phyloP scores from a whole-genome alignment of 495 filamentous ascomycete genomes.

The Cetradonia linearis region DNA sequence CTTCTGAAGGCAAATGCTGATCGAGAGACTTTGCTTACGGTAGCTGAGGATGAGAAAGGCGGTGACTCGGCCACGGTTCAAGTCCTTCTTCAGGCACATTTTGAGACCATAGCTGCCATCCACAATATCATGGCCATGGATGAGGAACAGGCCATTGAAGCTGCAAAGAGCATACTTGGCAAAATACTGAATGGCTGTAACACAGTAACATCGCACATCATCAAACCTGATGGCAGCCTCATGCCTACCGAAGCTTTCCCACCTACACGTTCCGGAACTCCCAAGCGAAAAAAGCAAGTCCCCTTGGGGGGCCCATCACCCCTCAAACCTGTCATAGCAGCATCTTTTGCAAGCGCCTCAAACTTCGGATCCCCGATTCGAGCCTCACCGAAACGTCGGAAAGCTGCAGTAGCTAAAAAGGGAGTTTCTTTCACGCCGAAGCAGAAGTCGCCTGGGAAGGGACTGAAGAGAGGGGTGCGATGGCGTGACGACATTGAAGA shows the following conservation, averaged over 20 bases:
- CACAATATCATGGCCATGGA: conserved; percentile 68
- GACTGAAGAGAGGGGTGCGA: conserved; percentile 63
- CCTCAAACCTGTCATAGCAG: conserved; percentile 36
- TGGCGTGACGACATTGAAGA: conserved; percentile 91
- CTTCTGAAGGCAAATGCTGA: conserved; percentile 73
- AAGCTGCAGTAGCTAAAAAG: conserved; percentile 59
- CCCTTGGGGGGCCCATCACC: conserved; percentile 25
- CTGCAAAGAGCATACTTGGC: conserved; percentile 66
- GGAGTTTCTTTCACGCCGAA: conserved; percentile 74
- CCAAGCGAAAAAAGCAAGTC: conserved; percentile 60
- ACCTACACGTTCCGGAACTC: conserved; percentile 57
- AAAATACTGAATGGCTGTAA: conserved; percentile 69
- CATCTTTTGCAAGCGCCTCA: conserved; percentile 31
- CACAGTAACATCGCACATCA: conserved; percentile 62
- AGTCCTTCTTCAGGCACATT: conserved; percentile 75
- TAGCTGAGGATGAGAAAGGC: conserved; percentile 73
- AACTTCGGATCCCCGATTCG: conserved; percentile 47
- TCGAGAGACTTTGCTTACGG: conserved; percentile 64
- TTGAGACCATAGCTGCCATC: conserved; percentile 77
- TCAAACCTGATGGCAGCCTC: conserved; percentile 79
- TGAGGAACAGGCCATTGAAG: conserved; percentile 69
- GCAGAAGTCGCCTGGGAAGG: conserved; percentile 54
- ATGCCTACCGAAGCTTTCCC: conserved; percentile 53
- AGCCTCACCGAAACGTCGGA: conserved; percentile 71
- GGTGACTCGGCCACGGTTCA: conserved; percentile 71